Evolutionary conservation across 257 asterid species (phyloP).

Genomic region (Voacanga thouarsii): DNA sequence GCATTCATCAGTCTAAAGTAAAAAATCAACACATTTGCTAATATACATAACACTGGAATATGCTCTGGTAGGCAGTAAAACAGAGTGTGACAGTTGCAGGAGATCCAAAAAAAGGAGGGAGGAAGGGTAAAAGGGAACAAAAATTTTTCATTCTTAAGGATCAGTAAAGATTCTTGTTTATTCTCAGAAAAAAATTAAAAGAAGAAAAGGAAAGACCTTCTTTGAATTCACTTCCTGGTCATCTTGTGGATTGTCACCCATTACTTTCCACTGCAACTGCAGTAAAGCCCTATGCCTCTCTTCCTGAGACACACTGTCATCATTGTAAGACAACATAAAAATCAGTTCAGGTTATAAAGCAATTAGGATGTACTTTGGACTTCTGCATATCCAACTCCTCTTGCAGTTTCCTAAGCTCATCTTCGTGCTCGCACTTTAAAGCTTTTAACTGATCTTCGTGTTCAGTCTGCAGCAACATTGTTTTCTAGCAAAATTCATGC

Average conservation of each 20-base stretch:
- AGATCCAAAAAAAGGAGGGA: not conserved
- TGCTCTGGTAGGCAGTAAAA: not conserved
- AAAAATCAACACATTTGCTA: not conserved
- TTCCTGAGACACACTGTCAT: constrained; percentile 53
- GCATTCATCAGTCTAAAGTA: not conserved
- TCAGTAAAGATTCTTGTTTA: not conserved
- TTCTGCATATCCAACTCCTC: constrained; percentile 84
- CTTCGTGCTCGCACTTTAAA: constrained; percentile 82
- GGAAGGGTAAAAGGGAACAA: not conserved
- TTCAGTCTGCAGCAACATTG: constrained; percentile 63
- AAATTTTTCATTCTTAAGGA: not conserved
- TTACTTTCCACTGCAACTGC: constrained; percentile 96
- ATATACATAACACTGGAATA: not conserved
- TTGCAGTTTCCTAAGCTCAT: constrained; percentile 71
- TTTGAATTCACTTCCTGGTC: constrained; percentile 96
- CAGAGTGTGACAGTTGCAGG: not conserved
- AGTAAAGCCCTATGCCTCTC: constrained; percentile 83
- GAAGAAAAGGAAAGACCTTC: constrained; percentile 54
- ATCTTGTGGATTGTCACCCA: constrained; percentile 73
- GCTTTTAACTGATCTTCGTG: constrained; percentile 84
- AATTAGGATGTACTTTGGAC: constrained; percentile 55
- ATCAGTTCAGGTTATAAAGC: constrained; percentile 5
- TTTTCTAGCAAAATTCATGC: constrained; percentile 48
- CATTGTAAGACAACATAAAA: constrained; percentile 20
- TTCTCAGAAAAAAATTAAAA: not conserved